Evolutionary conservation across 78 protist genomes (phyloP).

Genomic region (Dictyostelium capitatum): DNA sequence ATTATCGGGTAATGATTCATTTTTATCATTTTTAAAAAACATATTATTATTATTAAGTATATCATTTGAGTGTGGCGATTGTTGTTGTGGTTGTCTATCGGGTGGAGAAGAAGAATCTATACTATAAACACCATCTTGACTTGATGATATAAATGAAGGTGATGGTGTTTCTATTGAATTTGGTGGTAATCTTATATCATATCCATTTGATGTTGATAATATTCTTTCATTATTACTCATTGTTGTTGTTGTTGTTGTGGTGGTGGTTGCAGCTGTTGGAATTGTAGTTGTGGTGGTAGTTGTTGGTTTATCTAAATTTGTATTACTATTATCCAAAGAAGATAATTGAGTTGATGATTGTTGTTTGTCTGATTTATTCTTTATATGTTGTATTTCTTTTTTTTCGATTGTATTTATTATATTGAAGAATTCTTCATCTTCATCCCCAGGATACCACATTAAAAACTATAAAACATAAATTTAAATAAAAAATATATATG

Average conservation of each 20-base stretch:
- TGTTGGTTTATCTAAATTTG: neutral
- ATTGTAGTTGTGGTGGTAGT: neutral
- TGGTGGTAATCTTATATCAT: conserved; percentile 52
- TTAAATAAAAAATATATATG: too few species aligned
- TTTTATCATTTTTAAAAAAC: neutral
- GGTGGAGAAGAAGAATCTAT: neutral
- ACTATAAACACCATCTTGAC: conserved; percentile 41
- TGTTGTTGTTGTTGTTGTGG: neutral
- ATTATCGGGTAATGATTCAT: neutral
- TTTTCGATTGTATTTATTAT: conserved; percentile 28
- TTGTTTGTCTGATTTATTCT: conserved; percentile 23
- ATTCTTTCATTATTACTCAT: conserved; percentile 36
- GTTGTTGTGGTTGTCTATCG: neutral
- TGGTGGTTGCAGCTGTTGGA: neutral
- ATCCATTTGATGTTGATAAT: conserved; percentile 15
- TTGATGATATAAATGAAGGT: conserved; percentile 28
- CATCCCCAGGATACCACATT: conserved; percentile 37
- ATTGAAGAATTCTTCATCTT: conserved; percentile 36
- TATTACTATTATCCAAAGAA: conserved; percentile 5
- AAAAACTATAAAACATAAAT: neutral
- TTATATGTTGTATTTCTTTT: conserved; percentile 56
- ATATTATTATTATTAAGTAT: neutral
- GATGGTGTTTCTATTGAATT: conserved; percentile 24
- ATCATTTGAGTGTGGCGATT: neutral
- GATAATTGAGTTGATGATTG: conserved; percentile 30